phyloP scores from a whole-genome alignment of 2,329 filamentous ascomycete species.

The Apiospora arundinis region DNA sequence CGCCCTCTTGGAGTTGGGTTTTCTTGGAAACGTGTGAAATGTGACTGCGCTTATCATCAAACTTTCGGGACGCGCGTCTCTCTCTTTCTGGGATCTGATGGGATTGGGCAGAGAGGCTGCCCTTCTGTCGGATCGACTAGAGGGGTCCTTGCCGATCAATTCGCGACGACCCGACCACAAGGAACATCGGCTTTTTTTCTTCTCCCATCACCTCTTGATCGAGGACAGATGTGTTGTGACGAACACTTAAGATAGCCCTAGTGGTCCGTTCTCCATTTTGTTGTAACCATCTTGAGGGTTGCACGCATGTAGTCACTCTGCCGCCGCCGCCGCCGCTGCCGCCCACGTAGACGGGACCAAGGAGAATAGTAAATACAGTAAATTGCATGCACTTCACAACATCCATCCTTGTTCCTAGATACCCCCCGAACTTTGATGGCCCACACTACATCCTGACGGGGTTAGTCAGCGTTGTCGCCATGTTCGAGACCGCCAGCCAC shows the following conservation, averaged over 20 bases:
- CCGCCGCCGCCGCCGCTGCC: not conserved
- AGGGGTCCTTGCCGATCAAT: constrained; percentile 8
- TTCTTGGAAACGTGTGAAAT: not conserved
- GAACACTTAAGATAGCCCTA: not conserved
- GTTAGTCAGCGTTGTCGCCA: constrained; percentile 3
- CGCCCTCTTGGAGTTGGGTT: not conserved
- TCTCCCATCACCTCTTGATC: not conserved
- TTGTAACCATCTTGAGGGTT: not conserved
- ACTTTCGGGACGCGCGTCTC: constrained; percentile 21
- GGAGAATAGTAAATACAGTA: too few species aligned
- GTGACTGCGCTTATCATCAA: constrained; percentile 18
- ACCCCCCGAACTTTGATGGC: not conserved
- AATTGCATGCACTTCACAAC: not conserved
- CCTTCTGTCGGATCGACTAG: constrained; percentile 1
- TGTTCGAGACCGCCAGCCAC: constrained; percentile 1
- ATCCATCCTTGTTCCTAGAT: not conserved
- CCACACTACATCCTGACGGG: not conserved
- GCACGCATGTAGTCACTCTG: not conserved
- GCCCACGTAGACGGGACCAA: not conserved
- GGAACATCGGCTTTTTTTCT: not conserved
- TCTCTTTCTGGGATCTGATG: not conserved
- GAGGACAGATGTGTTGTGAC: not conserved
- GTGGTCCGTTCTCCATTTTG: not conserved
- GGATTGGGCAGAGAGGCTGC: not conserved
- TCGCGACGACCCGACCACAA: not conserved